A percentile compares a stretch with the other conserved stretches of the same genome.
phyloP scores from a whole-genome alignment of 2,329 filamentous ascomycete genomes.

The Trichoderma sp. region DNA sequence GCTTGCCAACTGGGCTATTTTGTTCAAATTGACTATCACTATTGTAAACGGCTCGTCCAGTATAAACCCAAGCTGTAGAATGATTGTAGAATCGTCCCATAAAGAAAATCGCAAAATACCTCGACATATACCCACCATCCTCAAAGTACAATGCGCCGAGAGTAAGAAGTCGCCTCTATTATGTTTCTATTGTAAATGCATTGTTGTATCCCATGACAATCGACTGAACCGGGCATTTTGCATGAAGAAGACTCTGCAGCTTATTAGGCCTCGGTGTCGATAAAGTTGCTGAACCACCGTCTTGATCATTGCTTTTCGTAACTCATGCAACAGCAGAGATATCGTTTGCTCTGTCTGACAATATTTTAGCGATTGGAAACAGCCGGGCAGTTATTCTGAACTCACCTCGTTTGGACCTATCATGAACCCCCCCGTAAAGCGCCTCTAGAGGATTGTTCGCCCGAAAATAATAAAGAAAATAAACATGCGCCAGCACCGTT shows the following conservation, averaged over 20 bases:
- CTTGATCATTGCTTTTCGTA: not conserved
- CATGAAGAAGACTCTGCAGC: not conserved
- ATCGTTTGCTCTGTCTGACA: not conserved
- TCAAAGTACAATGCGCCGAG: not conserved
- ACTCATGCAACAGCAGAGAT: not conserved
- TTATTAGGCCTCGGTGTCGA: not conserved
- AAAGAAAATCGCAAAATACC: constrained; percentile 1
- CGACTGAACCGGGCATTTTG: not conserved
- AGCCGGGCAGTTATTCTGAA: not conserved
- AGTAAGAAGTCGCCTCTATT: not conserved
- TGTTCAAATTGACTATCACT: constrained; percentile 9
- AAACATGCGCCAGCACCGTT: not conserved
- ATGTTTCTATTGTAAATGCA: not conserved
- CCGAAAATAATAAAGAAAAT: not conserved
- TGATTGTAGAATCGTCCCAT: constrained; percentile 6
- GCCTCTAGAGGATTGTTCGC: not conserved
- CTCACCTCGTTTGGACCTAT: not conserved
- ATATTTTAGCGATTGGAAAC: not conserved
- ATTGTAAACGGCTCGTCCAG: not conserved
- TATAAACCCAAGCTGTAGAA: constrained; percentile 13
- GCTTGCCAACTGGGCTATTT: not conserved
- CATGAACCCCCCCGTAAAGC: not conserved
- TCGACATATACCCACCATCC: not conserved
- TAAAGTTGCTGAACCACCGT: not conserved
- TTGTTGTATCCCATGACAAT: not conserved